Evolutionary conservation across 1,284 basidiomycete species (phyloP), one percentile per base, ranked within the genome.

Genomic region (Leccinum pallidistipes): DNA sequence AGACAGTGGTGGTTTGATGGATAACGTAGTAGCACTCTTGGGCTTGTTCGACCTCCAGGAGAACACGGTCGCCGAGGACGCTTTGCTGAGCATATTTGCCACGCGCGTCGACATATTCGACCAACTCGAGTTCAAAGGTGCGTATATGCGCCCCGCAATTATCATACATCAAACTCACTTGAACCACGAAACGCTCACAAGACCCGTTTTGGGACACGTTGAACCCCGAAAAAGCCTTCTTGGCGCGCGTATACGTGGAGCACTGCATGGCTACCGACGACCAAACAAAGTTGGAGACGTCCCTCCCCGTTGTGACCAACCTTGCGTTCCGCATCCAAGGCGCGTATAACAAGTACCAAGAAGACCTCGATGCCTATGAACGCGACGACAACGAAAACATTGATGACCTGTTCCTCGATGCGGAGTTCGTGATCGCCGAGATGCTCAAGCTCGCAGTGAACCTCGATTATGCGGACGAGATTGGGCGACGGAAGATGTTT

Each of bases 391-490:
- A 88, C 38, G 83, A 83, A 60, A 70, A 83, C 5, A 81, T 86
- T 10, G 87, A 89, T 62, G 78, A 78, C 55, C 18, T 59, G 2
- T 59, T 72, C 14, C 56, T 65, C 14, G 58, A 70, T 5, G 40
- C 59, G 1, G 88, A 92, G 62, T 91, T 95, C 64, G 79, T 96
- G 14, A 83, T 98, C 34, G 83, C 87, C 2, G 94, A 98, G 72
- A 76, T 98, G 68, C 80, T 98, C 40, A 85, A 86, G 59, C 84
- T 97, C 57, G 90, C 92, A 0, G 83, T 95, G 32, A 88, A 90
- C 63, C 80, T 95, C 51, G 97, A 98, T 76, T 98, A 96, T 68
- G 88, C 87, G 32, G 97, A 99, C 76, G 95, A 99, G 76, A 95
- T 96, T 69, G 96, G 97, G 9, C 77, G 97, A 61, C 80, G 96